These are phyloP conservation scores for Erodium moschatum DNA, from an alignment of 441 rosid genomes.

Conservation along the genomic window DNA sequence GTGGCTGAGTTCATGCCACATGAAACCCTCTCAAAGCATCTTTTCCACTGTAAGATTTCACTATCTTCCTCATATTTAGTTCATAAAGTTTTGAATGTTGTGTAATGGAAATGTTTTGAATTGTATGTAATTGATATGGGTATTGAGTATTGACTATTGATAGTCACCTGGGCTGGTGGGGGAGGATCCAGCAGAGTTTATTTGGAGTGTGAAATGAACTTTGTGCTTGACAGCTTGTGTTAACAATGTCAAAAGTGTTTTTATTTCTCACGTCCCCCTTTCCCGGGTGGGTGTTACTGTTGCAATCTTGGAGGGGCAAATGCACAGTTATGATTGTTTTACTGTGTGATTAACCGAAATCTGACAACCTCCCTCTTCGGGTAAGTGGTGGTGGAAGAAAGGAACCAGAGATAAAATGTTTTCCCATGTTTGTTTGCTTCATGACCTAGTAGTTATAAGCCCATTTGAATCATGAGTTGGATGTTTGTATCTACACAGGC, in stretches of 20 bases:
- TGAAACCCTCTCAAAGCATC: conserved; percentile 89
- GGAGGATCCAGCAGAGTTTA: neutral
- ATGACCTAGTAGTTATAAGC: neutral
- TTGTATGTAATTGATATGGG: neutral
- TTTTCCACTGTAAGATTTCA: conserved; percentile 59
- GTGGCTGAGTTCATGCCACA: conserved; percentile 93
- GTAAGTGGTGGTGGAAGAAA: neutral
- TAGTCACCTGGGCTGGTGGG: neutral
- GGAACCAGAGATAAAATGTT: neutral
- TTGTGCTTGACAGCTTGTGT: neutral
- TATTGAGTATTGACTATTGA: too few relatives aligned
- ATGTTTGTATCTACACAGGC: neutral
- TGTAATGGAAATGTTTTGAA: conserved; percentile 4
- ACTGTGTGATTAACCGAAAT: neutral
- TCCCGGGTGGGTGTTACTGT: neutral
- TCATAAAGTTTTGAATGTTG: neutral
- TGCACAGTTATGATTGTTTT: neutral
- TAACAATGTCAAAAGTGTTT: neutral
- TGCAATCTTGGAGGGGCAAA: neutral
- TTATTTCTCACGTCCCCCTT: neutral
- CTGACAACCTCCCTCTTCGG: neutral
- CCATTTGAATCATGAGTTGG: neutral
- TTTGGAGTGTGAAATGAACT: neutral
- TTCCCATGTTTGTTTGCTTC: neutral
- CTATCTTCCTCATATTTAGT: neutral